Base-by-base conservation (phyloP, 2,329 filamentous ascomycete species). In the Venturia pyrina region DNA sequence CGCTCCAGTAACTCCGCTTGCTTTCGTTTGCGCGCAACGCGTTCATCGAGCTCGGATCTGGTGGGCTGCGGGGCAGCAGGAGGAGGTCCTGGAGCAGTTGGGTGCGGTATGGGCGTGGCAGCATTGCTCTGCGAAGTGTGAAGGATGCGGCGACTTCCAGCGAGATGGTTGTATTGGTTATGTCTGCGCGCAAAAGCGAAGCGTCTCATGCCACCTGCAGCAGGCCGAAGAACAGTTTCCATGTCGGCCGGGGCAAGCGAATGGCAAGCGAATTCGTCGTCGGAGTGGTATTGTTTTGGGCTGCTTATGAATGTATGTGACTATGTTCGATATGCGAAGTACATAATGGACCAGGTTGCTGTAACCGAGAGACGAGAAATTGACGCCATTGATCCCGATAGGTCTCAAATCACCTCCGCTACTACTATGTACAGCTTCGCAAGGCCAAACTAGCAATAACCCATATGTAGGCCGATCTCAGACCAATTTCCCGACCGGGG, bases 51-150 rank as follows among this genome's bases (percentile, higher is more conserved):
- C 66, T 80, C 78, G 19, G 81, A 76, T 8, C 79, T 73, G 4
- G 78, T 70, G 5, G 83, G 79, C 62, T 79, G 76, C 19, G 85
- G 85, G 24, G 83, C 79, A 69, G 80, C 80, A 3, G 85, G 85
- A 46, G 85, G 85, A 64, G 85, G 85, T 4, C 85, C 85, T 62
- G 84, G 79, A 13, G 85, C 80, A 13, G 83, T 85, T 65, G 85
- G 79, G 68, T 80, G 78, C 7, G 84, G 80, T 66, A 87, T 78
- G 17, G 85, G 83, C 62, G 82, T 82, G 10, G 85, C 85, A 64
- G 76, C 73, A 67, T 78, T 79, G 41, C 75, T 66, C 2, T 74
- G 44, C 19, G 78, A 77, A 15, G 75, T 78, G 72, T 80, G 78
- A 24, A 66, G 60, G 34, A 11, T 10, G 17, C 53, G 53, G 53